A percentile compares a stretch with the other conserved stretches of the same genome.
These are phyloP conservation scores for Fusarium nygamai DNA, from an alignment of 2,329 filamentous ascomycete genomes.

Conservation along the genomic window DNA sequence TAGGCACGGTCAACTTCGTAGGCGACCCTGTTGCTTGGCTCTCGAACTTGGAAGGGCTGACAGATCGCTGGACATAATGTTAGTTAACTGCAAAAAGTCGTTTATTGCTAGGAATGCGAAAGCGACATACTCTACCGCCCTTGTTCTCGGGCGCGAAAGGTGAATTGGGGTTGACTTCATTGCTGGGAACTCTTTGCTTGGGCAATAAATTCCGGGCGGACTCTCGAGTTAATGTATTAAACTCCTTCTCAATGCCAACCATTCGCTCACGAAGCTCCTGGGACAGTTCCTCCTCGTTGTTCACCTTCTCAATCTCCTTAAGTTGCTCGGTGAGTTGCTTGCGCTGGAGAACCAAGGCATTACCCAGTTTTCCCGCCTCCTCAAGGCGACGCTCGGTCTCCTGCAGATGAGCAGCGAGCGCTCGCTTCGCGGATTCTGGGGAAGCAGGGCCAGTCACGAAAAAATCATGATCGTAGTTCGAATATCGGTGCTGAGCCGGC, in stretches of 20 bases:
- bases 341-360: conserved; percentile 86
- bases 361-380: conserved; percentile 89
- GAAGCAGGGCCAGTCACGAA: conserved; percentile 80
- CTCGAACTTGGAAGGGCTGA: conserved; percentile 82
- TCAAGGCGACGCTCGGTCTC: conserved; percentile 93
- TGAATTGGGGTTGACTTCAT: conserved; percentile 64
- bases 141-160: conserved; percentile 64
- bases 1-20: conserved; percentile 87
- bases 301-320: conserved; percentile 82
- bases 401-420: conserved; percentile 88
- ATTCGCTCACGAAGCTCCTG: conserved; percentile 86
- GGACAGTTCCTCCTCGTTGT: conserved; percentile 80
- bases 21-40: conserved; percentile 86
- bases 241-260: conserved; percentile 89
- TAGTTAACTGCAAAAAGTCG: not conserved
- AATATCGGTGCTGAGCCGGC: conserved; percentile 73
- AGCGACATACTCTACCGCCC: conserved; percentile 60
- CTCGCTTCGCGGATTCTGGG: conserved; percentile 86
- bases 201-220: conserved; percentile 88
- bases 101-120: not conserved
- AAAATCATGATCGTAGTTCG: conserved; percentile 81
- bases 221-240: conserved; percentile 91
- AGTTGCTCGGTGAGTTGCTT: conserved; percentile 83
- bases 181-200: conserved; percentile 82
- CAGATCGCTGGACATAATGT: conserved; percentile 64